Conservation (phyloP, 2,329 filamentous ascomycete species). For the Fusarium sp. region DNA sequence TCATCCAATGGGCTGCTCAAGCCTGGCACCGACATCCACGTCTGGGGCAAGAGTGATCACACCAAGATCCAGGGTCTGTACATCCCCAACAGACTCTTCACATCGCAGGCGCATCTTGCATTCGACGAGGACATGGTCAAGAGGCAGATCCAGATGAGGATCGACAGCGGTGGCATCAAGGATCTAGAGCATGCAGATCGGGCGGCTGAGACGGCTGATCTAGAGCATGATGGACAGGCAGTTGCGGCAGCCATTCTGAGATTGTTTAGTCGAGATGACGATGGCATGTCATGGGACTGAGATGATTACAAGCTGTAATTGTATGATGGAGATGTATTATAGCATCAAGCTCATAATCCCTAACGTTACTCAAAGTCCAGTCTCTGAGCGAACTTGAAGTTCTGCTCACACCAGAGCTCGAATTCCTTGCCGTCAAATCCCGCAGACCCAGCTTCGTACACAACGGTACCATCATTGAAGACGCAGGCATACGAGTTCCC, state of each 20-base stretch:
- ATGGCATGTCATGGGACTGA: conserved; percentile 48
- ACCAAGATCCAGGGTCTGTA: conserved; percentile 83
- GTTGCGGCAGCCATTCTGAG: conserved; percentile 75
- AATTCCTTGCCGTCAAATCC: conserved; percentile 23
- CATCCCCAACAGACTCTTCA: conserved; percentile 70
- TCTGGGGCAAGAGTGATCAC: conserved; percentile 71
- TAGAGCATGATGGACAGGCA: conserved; percentile 75
- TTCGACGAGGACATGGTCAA: conserved; percentile 76
- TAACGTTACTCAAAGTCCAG: neutral
- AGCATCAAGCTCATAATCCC: neutral
- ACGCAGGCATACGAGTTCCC: conserved; percentile 26
- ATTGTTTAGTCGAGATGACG: conserved; percentile 62
- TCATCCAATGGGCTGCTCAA: conserved; percentile 55
- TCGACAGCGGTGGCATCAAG: conserved; percentile 70
- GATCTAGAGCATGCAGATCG: conserved; percentile 70
- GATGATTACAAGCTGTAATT: neutral
- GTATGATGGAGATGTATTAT: neutral
- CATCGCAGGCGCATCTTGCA: conserved; percentile 83
- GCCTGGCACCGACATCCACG: conserved; percentile 56
- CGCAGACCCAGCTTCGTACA: conserved; percentile 15
- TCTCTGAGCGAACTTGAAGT: conserved; percentile 19
- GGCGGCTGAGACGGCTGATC: conserved; percentile 68
- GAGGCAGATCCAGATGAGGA: conserved; percentile 69
- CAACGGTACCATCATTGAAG: conserved; percentile 27
- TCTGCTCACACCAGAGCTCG: conserved; percentile 35